Conservation (phyloP, 495 filamentous ascomycete species). For the Penicillium macrosclerotiorum region DNA sequence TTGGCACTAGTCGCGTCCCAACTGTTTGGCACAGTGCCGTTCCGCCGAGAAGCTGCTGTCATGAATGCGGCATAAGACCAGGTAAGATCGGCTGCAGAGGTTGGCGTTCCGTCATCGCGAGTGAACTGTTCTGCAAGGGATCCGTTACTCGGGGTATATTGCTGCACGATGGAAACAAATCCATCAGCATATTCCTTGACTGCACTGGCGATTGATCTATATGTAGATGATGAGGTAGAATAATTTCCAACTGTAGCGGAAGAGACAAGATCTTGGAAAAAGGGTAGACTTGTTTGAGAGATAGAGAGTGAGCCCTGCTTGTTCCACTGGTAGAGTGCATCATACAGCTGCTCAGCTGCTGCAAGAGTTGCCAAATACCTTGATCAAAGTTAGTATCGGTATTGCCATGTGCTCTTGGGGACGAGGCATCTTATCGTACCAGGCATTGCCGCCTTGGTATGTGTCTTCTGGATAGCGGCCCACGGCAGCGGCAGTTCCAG, state of each 20-base stretch:
- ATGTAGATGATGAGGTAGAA: constrained; percentile 32
- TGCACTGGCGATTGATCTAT: constrained; percentile 38
- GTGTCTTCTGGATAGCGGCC: constrained; percentile 68
- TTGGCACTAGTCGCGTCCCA: constrained; percentile 14
- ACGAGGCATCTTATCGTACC: constrained; percentile 21
- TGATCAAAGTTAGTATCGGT: not conserved
- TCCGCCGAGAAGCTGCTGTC: constrained; percentile 10
- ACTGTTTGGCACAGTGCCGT: constrained; percentile 11
- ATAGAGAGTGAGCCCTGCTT: constrained; percentile 43
- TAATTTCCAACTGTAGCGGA: constrained; percentile 39
- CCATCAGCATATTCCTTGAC: constrained; percentile 50
- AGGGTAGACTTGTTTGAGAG: constrained; percentile 35
- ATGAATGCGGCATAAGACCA: constrained; percentile 49
- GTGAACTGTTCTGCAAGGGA: constrained; percentile 61
- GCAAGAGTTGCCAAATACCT: constrained; percentile 41
- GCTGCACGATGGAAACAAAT: constrained; percentile 43
- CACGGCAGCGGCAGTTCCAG: constrained; percentile 56
- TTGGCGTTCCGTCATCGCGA: constrained; percentile 46
- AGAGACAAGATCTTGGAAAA: constrained; percentile 42
- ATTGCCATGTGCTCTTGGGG: not conserved
- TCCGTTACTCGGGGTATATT: constrained; percentile 53
- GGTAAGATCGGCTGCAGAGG: constrained; percentile 60
- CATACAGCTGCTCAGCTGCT: constrained; percentile 40
- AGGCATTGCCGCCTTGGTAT: constrained; percentile 65
- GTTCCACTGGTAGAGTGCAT: constrained; percentile 51